Conservation (phyloP, 805 yeast genomes). For the Saccharomycopsis babjevae region DNA sequence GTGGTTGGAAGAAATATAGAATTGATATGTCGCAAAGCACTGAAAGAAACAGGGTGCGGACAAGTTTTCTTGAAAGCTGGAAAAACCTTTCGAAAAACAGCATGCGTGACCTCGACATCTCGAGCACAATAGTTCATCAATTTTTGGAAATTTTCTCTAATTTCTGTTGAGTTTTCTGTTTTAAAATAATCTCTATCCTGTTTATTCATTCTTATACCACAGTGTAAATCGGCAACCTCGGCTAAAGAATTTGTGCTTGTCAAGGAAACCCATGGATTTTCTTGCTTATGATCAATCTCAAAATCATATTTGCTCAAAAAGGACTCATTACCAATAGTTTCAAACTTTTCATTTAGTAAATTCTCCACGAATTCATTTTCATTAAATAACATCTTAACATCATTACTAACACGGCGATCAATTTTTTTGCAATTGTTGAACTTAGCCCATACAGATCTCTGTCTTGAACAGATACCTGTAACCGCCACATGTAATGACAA, state of each 20-base stretch:
- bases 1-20: conserved; percentile 73
- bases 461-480: conserved; percentile 88
- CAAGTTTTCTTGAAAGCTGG: conserved; percentile 59
- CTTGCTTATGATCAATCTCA: conserved; percentile 27
- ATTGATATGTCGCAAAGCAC: conserved; percentile 69
- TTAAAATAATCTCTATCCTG: conserved; percentile 54
- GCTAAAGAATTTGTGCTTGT: conserved; percentile 73
- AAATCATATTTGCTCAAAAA: conserved; percentile 23
- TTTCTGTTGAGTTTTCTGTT: conserved; percentile 40
- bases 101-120: conserved; percentile 71
- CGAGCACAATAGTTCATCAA: conserved; percentile 74
- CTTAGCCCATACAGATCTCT: conserved; percentile 67
- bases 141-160: conserved; percentile 45
- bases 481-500: conserved; percentile 88
- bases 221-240: conserved; percentile 71
- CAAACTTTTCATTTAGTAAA: conserved; percentile 4
- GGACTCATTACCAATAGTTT: conserved; percentile 19
- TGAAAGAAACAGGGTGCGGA: conserved; percentile 93
- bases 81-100: conserved; percentile 54
- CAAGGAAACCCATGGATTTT: conserved; percentile 77
- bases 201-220: conserved; percentile 60
- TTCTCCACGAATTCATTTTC: conserved; percentile 13
- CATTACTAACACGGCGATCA: conserved; percentile 9
- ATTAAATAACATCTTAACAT: conserved; percentile 20
- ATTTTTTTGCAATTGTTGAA: conserved; percentile 31